Percentiles rank a stretch among this genome's conserved stretches.
Evolutionary conservation across 371 early-diverging fungal genomes (phyloP).

Genomic region (Hamiltosporidium tvaerminnensis): DNA sequence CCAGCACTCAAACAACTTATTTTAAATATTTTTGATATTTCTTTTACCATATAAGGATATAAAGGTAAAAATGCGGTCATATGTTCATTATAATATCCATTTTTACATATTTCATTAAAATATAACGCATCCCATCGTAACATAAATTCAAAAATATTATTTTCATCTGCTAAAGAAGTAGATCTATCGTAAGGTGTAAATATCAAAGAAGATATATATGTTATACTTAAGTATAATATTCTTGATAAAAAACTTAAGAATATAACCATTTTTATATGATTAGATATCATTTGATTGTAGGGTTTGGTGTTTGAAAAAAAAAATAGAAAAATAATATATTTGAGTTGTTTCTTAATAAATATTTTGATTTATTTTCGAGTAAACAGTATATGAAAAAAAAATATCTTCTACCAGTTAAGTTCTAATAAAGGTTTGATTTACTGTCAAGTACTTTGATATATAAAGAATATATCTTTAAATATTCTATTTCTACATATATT

Average conservation of each 20-base stretch:
- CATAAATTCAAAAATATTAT: constrained; percentile 24
- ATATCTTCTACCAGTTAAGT: neutral
- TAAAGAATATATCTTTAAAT: neutral
- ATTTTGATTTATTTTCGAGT: neutral
- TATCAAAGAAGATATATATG: constrained; percentile 10
- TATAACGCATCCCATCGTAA: constrained; percentile 51
- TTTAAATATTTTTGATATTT: neutral
- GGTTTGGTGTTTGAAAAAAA: neutral
- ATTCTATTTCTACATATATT: neutral
- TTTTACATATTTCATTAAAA: constrained; percentile 37
- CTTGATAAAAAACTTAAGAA: constrained; percentile 1
- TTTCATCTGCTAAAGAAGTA: constrained; percentile 6
- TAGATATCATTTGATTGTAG: neutral
- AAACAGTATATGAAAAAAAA: neutral
- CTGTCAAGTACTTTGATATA: neutral
- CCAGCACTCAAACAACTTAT: constrained; percentile 5
- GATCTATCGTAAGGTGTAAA: constrained; percentile 38
- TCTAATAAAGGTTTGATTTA: neutral
- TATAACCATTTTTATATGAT: neutral
- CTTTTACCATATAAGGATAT: constrained; percentile 19
- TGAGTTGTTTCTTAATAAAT: neutral
- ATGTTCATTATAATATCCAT: constrained; percentile 46
- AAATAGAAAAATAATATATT: neutral
- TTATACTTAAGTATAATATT: constrained; percentile 19
- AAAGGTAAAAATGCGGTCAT: constrained; percentile 51